Conservation (phyloP, 176 grass and related monocot species). For the Alopecurus myosuroides region DNA sequence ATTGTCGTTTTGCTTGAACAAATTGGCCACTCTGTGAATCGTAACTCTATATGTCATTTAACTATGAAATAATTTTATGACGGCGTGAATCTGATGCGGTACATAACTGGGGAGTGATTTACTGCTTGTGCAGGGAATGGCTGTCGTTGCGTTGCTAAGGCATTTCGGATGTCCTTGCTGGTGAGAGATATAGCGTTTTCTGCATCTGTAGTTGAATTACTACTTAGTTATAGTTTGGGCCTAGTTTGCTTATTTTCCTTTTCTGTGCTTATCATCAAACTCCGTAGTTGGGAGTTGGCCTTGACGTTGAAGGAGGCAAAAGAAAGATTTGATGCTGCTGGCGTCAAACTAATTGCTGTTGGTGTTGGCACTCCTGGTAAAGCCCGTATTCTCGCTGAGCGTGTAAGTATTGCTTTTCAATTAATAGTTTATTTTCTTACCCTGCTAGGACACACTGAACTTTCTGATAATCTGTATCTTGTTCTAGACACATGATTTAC, state of each 20-base stretch:
- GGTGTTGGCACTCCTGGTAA: constrained; percentile 66
- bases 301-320: constrained; percentile 61
- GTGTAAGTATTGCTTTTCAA: constrained; percentile 24
- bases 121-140: constrained; percentile 52
- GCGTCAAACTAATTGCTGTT: constrained; percentile 68
- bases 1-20: neutral
- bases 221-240: neutral
- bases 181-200: constrained; percentile 2
- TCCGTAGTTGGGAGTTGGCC: constrained; percentile 78
- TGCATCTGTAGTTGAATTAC: neutral
- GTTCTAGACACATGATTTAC: neutral
- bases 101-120: neutral
- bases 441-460: neutral
- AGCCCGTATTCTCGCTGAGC: constrained; percentile 68
- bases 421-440: neutral
- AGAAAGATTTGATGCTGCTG: constrained; percentile 63
- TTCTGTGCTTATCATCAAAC: constrained; percentile 15
- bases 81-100: neutral
- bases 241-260: neutral
- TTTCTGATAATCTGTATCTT: neutral
- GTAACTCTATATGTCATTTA: neutral
- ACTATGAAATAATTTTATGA: neutral
- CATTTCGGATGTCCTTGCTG: constrained; percentile 90
- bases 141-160: constrained; percentile 70
- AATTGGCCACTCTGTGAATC: neutral